phyloP scores from a whole-genome alignment of 2,329 filamentous ascomycete genomes.

The Aspergillus floridensis region DNA sequence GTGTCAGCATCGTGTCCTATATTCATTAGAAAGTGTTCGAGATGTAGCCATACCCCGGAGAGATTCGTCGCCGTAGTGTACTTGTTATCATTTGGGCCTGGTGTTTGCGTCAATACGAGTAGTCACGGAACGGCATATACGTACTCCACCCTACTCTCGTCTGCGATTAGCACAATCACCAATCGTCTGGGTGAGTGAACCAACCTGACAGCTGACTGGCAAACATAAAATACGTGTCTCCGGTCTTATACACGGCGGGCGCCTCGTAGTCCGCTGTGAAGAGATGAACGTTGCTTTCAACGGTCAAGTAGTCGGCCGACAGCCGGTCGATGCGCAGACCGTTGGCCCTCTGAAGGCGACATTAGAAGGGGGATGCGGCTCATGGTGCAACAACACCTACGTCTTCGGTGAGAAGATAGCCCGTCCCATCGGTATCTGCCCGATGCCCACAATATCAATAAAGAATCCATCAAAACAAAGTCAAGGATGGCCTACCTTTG shows the following conservation, averaged over 20 bases:
- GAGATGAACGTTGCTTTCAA: conserved; percentile 50
- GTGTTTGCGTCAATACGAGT: neutral
- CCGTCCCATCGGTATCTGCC: conserved; percentile 56
- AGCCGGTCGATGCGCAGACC: conserved; percentile 15
- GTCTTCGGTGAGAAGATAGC: conserved; percentile 63
- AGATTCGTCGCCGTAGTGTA: conserved; percentile 60
- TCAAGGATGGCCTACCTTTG: conserved; percentile 37
- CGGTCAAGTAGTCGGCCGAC: conserved; percentile 56
- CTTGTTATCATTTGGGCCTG: conserved; percentile 53
- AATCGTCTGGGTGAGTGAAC: fast-evolving
- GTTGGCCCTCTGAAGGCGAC: conserved; percentile 9
- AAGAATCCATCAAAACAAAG: neutral
- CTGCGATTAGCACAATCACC: neutral
- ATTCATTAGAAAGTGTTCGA: too few species aligned
- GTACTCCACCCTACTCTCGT: conserved; percentile 11
- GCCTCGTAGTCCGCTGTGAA: conserved; percentile 58
- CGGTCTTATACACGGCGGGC: conserved; percentile 61
- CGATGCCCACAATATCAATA: neutral
- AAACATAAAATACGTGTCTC: conserved; percentile 64
- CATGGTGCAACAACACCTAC: conserved; percentile 37
- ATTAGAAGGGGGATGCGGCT: neutral
- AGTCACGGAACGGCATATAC: neutral
- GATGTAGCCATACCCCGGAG: conserved; percentile 39
- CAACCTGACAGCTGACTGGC: conserved; percentile 51
- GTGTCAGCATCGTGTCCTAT: neutral